Base-by-base conservation (phyloP, 441 rosid species). In the Jatropha multifida region DNA sequence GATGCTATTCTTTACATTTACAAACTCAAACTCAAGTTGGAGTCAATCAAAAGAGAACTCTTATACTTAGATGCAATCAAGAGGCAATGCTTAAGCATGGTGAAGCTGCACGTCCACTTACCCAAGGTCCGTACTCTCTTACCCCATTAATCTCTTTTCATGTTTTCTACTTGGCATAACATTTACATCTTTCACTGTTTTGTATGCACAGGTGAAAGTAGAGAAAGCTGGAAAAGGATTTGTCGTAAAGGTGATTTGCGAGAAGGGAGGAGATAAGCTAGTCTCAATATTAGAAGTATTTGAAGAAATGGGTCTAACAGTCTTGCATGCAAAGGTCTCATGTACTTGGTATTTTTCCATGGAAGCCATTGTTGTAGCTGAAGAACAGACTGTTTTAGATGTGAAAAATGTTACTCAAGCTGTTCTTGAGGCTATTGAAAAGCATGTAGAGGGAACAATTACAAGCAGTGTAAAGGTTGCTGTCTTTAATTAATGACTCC, bases 281-380 rank as follows among this genome's bases (percentile, higher is more conserved):
- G 90, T 86, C 59, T 77, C 86, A 51, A 77, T 90, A 69, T 71
- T 92, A 66, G 93, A 88, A 80, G 89, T 79, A 52, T 86, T 90
- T 77, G 96, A 90, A 60, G 82, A 87, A 72, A 84, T 90, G 88
- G 87, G 88, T 14, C 81, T 92, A 56, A 68, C 68, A 70, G 89
- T 89, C n/a, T 54, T 76, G 78, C 87, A 87, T 72, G 93, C 96
- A 63, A 88, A 75, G 62, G 90, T 79, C 69, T 85, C 92, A n/a
- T 81, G 90, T 81, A 77, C 71, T 64, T 73, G 63, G 48, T 62
- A 55, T 20, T 89, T 90, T 74, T 18, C 73, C 70, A 86, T 92
- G 89, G 97, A 92, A 78, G 94, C 93, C 78, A 83, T 84, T 85
- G 90, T 81, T 74, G 85, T 75, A 60, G 84, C 89, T 69, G 83